Evolutionary conservation across 192 early-diverging fungal genomes (phyloP), one percentile per base, ranked within the genome.

Genomic region (Pilobolus umbonatus): DNA sequence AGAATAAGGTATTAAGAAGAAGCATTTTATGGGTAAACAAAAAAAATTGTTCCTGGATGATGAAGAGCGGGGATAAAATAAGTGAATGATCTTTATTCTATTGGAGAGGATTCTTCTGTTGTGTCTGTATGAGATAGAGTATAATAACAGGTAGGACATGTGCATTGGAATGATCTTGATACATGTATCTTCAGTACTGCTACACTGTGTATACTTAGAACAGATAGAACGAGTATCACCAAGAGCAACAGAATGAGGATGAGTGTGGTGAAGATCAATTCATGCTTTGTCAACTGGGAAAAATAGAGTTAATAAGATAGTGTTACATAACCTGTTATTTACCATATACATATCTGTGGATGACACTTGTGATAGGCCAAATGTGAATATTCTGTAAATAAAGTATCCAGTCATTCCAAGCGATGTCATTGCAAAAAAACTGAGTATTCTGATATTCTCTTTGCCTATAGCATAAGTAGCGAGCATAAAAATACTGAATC

Each of bases 211-310:
- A 52, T 17, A 10, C 28, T n/a, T 6, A 35, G 29, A n/a, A 52
- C 10, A 7, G 17, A n/a, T 19, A 19, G 7, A 52, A 28, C 30
- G 10, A 52, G 29, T 32, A 31, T 52, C 7, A n/a, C 6, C 5
- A 52, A 32, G 29, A 52, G 30, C 19, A 52, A 10, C 5, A 52
- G 31, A 19, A 31, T 31, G 8, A 17, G 7, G 5, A 19, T 21
- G 8, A 52, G 17, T 52, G 50, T 52, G 11, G 30, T 52, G 34
- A 52, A 52, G 19, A 52, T 2, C 34, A 52, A 31, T 32, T 31
- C 8, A 28, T 52, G 19, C 3, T 31, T 14, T 32, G 50, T 52
- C 9, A 52, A 21, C 50, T 52, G 19, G 8, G 14, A 50, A 29
- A 26, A 25, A 25, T 48, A 9, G 15, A 14, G 22, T 28, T 22